Evolutionary conservation across 2,329 filamentous ascomycete genomes (phyloP).

Genomic region (Cladosporium velox): DNA sequence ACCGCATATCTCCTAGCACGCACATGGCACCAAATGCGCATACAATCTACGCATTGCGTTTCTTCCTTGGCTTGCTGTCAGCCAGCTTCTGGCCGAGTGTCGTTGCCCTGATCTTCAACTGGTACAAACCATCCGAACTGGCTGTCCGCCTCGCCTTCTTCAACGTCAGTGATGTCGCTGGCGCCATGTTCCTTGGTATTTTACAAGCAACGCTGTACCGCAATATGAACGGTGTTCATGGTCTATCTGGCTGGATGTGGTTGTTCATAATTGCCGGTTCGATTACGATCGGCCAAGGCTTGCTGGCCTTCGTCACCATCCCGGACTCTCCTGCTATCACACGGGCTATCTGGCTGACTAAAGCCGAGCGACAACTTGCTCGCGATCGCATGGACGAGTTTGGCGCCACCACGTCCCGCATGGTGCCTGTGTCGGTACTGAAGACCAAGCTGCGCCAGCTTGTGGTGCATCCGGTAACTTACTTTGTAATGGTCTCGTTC

Average conservation of each 20-base stretch:
- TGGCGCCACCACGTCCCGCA: conserved; percentile 1
- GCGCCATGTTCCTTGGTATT: conserved; percentile 53
- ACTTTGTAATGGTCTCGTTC: conserved; percentile 8
- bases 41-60: conserved; percentile 10
- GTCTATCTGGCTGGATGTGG: conserved; percentile 19
- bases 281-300: conserved; percentile 15
- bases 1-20: neutral
- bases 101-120: conserved; percentile 47
- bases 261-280: conserved; percentile 21
- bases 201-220: conserved; percentile 56
- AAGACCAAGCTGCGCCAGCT: neutral
- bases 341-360: conserved; percentile 47
- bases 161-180: conserved; percentile 13
- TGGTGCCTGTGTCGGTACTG: neutral
- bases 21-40: conserved; percentile 5
- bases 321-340: conserved; percentile 43
- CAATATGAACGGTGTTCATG: conserved; percentile 28
- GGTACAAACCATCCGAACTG: conserved; percentile 47
- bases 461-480: conserved; percentile 6
- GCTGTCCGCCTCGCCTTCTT: conserved; percentile 44
- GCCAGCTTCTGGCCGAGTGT: conserved; percentile 27
- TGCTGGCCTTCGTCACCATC: conserved; percentile 16
- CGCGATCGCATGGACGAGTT: neutral
- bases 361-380: conserved; percentile 5
- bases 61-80: conserved; percentile 7